phyloP scores from a whole-genome alignment of 139 green algal genomes.

The Gonium pectorale region DNA sequence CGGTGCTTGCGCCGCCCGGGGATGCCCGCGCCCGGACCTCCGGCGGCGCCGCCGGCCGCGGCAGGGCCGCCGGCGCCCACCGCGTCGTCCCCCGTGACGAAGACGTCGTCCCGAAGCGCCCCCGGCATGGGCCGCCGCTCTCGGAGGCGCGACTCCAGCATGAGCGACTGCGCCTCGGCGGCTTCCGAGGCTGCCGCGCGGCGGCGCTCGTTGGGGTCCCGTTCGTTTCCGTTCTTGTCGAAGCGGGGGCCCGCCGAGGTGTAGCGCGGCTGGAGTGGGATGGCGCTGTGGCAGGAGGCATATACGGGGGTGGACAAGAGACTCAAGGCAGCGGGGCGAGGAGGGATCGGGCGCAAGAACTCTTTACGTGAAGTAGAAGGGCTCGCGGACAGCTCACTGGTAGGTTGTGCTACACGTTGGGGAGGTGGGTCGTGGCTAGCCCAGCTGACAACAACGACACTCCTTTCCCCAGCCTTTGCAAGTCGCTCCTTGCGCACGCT shows the following conservation, averaged over 20 bases:
- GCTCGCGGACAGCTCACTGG: no score
- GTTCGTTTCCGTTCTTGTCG: constrained; percentile 42
- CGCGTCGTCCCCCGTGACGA: neutral
- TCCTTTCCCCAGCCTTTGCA: no score
- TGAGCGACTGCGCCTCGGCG: neutral
- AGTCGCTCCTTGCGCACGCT: no score
- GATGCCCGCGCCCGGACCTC: neutral
- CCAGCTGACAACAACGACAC: no score
- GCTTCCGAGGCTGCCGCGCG: neutral
- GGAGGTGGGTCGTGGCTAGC: no score
- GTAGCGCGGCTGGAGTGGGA: constrained; percentile 35
- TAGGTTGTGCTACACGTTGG: no score
- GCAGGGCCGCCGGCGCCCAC: neutral
- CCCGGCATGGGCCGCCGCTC: constrained; percentile 35
- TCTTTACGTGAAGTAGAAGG: no score
- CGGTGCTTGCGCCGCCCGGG: constrained; percentile 36
- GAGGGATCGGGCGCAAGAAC: no score
- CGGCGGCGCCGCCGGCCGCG: neutral
- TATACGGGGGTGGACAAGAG: neutral
- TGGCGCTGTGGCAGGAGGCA: neutral
- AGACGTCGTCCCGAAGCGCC: constrained; percentile 9
- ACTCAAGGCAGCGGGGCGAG: neutral
- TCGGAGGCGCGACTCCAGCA: constrained; percentile 34
- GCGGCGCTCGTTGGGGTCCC: constrained; percentile 4
- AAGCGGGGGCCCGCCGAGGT: constrained; percentile 25